A percentile compares a stretch with the other conserved stretches of the same genome.
phyloP scores from a whole-genome alignment of 192 early-diverging fungal species.

The Backusella circina region DNA sequence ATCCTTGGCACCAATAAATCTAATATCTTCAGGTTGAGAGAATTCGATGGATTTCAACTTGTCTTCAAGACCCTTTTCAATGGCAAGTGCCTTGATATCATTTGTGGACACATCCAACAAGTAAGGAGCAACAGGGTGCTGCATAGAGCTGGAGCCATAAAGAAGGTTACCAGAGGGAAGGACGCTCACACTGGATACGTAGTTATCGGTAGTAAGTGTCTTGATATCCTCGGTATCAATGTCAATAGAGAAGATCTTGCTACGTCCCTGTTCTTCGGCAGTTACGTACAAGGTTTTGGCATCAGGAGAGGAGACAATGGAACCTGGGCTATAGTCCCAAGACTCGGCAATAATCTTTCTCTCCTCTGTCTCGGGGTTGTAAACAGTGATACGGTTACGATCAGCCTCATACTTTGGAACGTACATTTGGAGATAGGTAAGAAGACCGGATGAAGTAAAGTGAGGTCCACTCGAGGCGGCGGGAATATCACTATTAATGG shows the following conservation, averaged over 20 bases:
- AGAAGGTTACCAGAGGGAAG: slow-evolving; percentile 44
- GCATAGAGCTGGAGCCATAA: slow-evolving; percentile 43
- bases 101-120: slow-evolving; percentile 33
- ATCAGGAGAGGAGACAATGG: slow-evolving; percentile 59
- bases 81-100: slow-evolving; percentile 9
- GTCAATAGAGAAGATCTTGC: slow-evolving; percentile 64
- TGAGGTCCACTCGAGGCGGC: slow-evolving; percentile 62
- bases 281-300: slow-evolving; percentile 51
- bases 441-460: slow-evolving; percentile 60
- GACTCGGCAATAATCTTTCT: slow-evolving; percentile 42
- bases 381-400: slow-evolving; percentile 65
- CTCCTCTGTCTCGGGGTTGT: slow-evolving; percentile 38
- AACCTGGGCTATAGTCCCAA: slow-evolving; percentile 63
- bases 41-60: slow-evolving; percentile 44
- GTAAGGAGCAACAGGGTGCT: slow-evolving; percentile 36
- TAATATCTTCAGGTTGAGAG: slow-evolving; percentile 59
- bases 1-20: slow-evolving; percentile 60
- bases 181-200: slow-evolving; percentile 39
- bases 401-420: slow-evolving; percentile 73
- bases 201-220: slow-evolving; percentile 45
- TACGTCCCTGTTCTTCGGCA: slow-evolving; percentile 64
- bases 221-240: slow-evolving; percentile 42
- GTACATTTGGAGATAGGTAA: slow-evolving; percentile 77
- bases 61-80: slow-evolving; percentile 33
- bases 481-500: slow-evolving; percentile 40